Percentiles rank a stretch among this genome's conserved stretches.
Conservation (phyloP, 495 filamentous ascomycete species). For the Evansstolkia leycettana region DNA sequence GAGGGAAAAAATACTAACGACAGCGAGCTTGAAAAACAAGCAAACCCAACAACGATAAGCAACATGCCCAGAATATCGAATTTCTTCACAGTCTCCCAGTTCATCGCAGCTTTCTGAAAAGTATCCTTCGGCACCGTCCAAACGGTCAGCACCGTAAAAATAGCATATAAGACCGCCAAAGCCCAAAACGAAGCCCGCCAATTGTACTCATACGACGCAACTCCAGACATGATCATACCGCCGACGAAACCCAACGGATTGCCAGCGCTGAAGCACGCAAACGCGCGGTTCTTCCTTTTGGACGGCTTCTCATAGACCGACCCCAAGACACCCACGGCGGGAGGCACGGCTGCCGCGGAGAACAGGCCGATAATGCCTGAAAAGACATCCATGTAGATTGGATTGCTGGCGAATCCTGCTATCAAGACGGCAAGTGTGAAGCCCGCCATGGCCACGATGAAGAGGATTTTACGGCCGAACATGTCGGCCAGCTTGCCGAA, state of each 20-base stretch:
- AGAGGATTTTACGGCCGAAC: slow-evolving; percentile 51
- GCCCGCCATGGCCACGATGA: slow-evolving; percentile 50
- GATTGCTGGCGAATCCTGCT: slow-evolving; percentile 42
- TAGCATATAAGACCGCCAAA: slow-evolving; percentile 43
- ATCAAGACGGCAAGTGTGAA: slow-evolving; percentile 39
- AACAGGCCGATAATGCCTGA: slow-evolving; percentile 44
- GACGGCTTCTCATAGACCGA: slow-evolving; percentile 44
- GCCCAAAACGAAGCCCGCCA: slow-evolving; percentile 50
- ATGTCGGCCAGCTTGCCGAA: slow-evolving; percentile 57
- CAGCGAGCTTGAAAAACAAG: slow-evolving; percentile 42
- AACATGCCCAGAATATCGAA: slow-evolving; percentile 50
- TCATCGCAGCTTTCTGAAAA: slow-evolving; percentile 3
- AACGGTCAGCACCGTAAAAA: slow-evolving; percentile 39
- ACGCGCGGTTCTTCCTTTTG: slow-evolving; percentile 46
- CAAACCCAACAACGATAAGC: slow-evolving; percentile 45
- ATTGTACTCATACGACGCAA: slow-evolving; percentile 47
- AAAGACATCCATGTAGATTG: slow-evolving; percentile 45
- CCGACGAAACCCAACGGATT: slow-evolving; percentile 51
- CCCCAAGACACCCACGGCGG: slow-evolving; percentile 47
- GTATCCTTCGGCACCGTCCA: slow-evolving; percentile 45
- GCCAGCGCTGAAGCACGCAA: slow-evolving; percentile 49
- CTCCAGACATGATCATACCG: slow-evolving; percentile 44
- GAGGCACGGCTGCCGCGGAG: slow-evolving; percentile 44
- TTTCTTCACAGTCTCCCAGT: slow-evolving; percentile 25
- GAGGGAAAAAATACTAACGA: slow-evolving; percentile 32